Evolutionary conservation across 2,329 filamentous ascomycete species (phyloP).

Genomic region (Fusarium torulosum): DNA sequence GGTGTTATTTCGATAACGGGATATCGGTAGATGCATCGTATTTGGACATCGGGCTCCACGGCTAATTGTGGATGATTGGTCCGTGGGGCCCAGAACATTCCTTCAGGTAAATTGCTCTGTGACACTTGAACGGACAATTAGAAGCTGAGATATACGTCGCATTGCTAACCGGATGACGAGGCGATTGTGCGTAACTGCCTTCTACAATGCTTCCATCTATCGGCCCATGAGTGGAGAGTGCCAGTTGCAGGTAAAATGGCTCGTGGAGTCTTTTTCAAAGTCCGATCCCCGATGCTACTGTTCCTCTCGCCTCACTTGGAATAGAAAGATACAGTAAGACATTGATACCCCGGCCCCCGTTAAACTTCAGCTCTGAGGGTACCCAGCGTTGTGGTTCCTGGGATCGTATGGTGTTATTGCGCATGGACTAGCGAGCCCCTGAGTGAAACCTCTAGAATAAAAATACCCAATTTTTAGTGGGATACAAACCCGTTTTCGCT

Average conservation of each 20-base stretch:
- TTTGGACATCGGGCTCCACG: slow-evolving; percentile 1
- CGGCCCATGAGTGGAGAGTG: neutral
- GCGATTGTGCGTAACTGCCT: neutral
- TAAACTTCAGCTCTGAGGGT: neutral
- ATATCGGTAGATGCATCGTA: slow-evolving; percentile 13
- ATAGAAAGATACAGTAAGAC: neutral
- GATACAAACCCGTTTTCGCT: too few species aligned
- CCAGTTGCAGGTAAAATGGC: neutral
- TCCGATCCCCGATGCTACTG: neutral
- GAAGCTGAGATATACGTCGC: slow-evolving; percentile 25
- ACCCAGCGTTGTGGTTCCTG: slow-evolving; percentile 24
- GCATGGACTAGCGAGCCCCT: slow-evolving; percentile 4
- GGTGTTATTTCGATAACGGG: neutral
- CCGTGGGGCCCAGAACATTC: slow-evolving; percentile 18
- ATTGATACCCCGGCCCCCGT: neutral
- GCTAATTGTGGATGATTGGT: slow-evolving; percentile 13
- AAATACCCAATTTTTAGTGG: neutral
- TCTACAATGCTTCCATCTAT: neutral
- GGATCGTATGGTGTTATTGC: slow-evolving; percentile 5
- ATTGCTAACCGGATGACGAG: neutral
- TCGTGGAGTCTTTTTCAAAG: neutral
- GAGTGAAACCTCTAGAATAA: slow-evolving; percentile 9
- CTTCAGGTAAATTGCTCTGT: slow-evolving; percentile 7
- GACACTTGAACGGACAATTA: slow-evolving; percentile 25
- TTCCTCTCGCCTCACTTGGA: slow-evolving; percentile 6